Conservation (phyloP, 2,329 filamentous ascomycete species). For the Fusarium nurragi region DNA sequence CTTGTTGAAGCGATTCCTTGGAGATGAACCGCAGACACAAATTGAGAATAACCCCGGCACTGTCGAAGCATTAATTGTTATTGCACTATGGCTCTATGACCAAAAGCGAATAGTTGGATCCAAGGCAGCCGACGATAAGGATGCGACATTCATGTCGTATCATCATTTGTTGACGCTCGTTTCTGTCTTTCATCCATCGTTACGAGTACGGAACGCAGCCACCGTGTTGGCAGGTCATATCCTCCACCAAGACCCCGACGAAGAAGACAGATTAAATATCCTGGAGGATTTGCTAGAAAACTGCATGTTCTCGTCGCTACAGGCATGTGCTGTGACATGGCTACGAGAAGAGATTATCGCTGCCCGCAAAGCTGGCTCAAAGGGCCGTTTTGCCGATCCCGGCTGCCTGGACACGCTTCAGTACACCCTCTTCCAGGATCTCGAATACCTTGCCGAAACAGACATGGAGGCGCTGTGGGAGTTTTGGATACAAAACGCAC, state of each 20-base stretch:
- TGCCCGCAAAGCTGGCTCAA: conserved; percentile 49
- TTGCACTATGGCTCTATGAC: conserved; percentile 68
- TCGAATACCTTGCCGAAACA: conserved; percentile 57
- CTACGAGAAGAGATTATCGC: conserved; percentile 69
- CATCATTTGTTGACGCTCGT: conserved; percentile 68
- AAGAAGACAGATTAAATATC: conserved; percentile 67
- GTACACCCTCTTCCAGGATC: conserved; percentile 68
- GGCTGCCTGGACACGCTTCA: conserved; percentile 69
- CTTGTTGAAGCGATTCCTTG: conserved; percentile 64
- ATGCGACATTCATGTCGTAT: conserved; percentile 65
- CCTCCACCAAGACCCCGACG: conserved; percentile 68
- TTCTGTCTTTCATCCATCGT: conserved; percentile 65
- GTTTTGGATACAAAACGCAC: conserved; percentile 61
- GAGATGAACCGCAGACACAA: conserved; percentile 57
- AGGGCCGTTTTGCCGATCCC: conserved; percentile 59
- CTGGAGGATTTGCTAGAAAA: conserved; percentile 72
- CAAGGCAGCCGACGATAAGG: conserved; percentile 48
- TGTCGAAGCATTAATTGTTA: conserved; percentile 66
- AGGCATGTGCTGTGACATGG: conserved; percentile 71
- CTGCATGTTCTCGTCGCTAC: conserved; percentile 69
- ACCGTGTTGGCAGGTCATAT: conserved; percentile 62
- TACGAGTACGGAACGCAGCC: conserved; percentile 64
- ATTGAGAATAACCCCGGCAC: conserved; percentile 63
- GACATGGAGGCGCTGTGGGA: conserved; percentile 57
- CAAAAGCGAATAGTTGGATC: conserved; percentile 53